Evolutionary conservation across 805 yeast species (phyloP).

Genomic region (Wickerhamiella occidentalis): DNA sequence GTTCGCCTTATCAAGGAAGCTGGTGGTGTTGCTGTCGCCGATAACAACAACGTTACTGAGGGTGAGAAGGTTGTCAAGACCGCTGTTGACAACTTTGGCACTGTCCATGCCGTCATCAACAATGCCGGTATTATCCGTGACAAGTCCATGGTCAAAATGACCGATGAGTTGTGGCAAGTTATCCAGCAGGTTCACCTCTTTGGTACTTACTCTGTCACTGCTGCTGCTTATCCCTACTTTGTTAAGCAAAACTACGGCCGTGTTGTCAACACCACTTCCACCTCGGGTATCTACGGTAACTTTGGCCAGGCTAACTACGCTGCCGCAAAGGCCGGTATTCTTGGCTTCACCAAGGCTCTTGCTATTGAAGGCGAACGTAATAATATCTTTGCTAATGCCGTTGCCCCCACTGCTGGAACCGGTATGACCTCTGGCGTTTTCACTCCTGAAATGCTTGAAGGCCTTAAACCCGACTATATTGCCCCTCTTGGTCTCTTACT

Average conservation of each 20-base stretch:
- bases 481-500: slow-evolving; percentile 80
- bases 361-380: slow-evolving; percentile 82
- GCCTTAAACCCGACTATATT: slow-evolving; percentile 75
- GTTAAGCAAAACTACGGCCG: slow-evolving; percentile 65
- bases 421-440: slow-evolving; percentile 90
- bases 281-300: slow-evolving; percentile 94
- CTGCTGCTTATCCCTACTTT: slow-evolving; percentile 89
- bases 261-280: slow-evolving; percentile 80
- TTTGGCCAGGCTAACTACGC: slow-evolving; percentile 96
- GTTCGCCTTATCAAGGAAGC: slow-evolving; percentile 60
- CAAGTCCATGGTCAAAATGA: slow-evolving; percentile 73
- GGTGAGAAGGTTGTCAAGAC: slow-evolving; percentile 65
- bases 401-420: slow-evolving; percentile 97
- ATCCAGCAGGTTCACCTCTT: slow-evolving; percentile 71
- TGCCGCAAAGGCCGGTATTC: slow-evolving; percentile 80
- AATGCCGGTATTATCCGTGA: slow-evolving; percentile 94
- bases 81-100: slow-evolving; percentile 65
- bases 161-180: slow-evolving; percentile 69
- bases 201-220: slow-evolving; percentile 71
- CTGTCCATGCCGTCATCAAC: slow-evolving; percentile 74
- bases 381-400: slow-evolving; percentile 63
- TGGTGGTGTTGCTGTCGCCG: slow-evolving; percentile 76
- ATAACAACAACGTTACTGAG: slow-evolving; percentile 71
- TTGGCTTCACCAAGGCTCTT: slow-evolving; percentile 72
- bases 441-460: slow-evolving; percentile 64